A percentile compares a stretch with the other conserved stretches of the same genome.
These are phyloP conservation scores for Amanita muscaria DNA, from an alignment of 768 basidiomycete genomes.

Conservation along the genomic window DNA sequence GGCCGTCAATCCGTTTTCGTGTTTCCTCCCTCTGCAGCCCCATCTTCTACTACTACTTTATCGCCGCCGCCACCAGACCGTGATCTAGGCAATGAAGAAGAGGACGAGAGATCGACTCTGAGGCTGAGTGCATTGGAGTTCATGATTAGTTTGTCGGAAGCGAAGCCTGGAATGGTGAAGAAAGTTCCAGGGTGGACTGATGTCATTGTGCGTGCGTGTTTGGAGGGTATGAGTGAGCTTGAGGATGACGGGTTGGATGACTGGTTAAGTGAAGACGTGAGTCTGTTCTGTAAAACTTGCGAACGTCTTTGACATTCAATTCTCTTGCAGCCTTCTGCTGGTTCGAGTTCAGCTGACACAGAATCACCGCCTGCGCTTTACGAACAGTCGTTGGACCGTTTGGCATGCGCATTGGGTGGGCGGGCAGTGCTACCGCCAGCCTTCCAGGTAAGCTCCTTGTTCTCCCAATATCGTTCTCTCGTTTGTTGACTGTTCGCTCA, in stretches of 20 bases:
- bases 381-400: slow-evolving; percentile 75
- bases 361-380: slow-evolving; percentile 68
- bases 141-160: slow-evolving; percentile 74
- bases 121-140: slow-evolving; percentile 73
- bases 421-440: slow-evolving; percentile 67
- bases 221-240: slow-evolving; percentile 78
- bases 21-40: slow-evolving; percentile 24
- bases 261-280: slow-evolving; percentile 73
- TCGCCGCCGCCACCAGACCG: slow-evolving; percentile 17
- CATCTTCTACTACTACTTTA: slow-evolving; percentile 17
- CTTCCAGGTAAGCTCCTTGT: slow-evolving; percentile 39
- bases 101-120: slow-evolving; percentile 62
- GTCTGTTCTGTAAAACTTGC: slow-evolving; percentile 21
- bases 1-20: slow-evolving; percentile 30
- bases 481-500: slow-evolving; percentile 14
- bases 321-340: slow-evolving; percentile 46
- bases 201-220: slow-evolving; percentile 61
- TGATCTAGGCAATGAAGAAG: slow-evolving; percentile 26
- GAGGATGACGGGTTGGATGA: slow-evolving; percentile 39
- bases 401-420: slow-evolving; percentile 77
- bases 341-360: slow-evolving; percentile 46
- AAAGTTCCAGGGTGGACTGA: slow-evolving; percentile 64
- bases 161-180: slow-evolving; percentile 59
- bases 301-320: neutral
- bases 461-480: neutral